Evolutionary conservation across 805 yeast species (phyloP).

Genomic region (Teunomyces gatunensis): DNA sequence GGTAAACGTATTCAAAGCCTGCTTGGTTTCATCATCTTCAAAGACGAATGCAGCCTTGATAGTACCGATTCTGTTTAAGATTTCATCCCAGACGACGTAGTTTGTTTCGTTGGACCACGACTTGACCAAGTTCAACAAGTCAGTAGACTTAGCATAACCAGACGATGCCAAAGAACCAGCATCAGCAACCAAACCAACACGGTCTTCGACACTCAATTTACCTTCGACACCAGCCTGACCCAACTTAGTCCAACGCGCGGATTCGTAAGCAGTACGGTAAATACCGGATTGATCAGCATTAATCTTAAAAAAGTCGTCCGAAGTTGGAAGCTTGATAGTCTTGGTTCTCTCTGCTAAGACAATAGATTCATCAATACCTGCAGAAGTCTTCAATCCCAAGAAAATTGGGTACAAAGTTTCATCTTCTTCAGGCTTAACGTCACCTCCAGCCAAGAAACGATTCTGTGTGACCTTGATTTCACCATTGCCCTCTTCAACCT

Average conservation of each 20-base stretch:
- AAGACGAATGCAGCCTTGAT: constrained; percentile 55
- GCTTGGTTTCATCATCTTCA: constrained; percentile 46
- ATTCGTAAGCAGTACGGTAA: constrained; percentile 68
- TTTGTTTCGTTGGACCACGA: constrained; percentile 59
- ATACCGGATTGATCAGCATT: constrained; percentile 75
- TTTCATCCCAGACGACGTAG: constrained; percentile 68
- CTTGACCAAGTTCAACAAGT: constrained; percentile 56
- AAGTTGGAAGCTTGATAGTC: constrained; percentile 37
- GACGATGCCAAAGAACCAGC: constrained; percentile 69
- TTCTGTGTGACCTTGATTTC: constrained; percentile 61
- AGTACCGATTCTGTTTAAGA: constrained; percentile 46
- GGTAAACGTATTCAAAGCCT: constrained; percentile 51
- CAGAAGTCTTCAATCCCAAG: constrained; percentile 56
- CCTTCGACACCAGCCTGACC: constrained; percentile 59
- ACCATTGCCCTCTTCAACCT: constrained; percentile 55
- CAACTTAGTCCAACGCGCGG: constrained; percentile 66
- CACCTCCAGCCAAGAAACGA: constrained; percentile 75
- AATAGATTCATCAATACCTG: constrained; percentile 59
- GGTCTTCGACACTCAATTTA: constrained; percentile 67
- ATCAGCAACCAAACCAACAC: constrained; percentile 80
- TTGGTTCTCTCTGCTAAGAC: constrained; percentile 47
- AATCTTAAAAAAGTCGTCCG: constrained; percentile 59
- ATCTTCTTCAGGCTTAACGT: constrained; percentile 74
- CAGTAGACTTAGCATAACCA: constrained; percentile 63
- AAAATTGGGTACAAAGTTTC: constrained; percentile 67